Evolutionary conservation across 805 yeast genomes (phyloP).

Genomic region (Starmera quercuum): DNA sequence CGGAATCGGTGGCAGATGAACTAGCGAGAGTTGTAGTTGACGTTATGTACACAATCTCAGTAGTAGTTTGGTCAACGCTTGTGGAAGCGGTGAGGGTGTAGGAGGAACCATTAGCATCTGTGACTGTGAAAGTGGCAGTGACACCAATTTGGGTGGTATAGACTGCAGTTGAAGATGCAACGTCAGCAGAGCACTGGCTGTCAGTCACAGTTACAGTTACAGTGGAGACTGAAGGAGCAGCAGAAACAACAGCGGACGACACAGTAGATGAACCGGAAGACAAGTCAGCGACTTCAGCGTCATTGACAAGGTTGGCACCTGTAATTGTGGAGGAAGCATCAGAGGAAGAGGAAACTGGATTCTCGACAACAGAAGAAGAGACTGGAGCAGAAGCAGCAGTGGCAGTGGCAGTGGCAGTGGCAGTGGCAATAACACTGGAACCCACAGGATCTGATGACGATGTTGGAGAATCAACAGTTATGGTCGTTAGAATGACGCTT

Average conservation of each 20-base stretch:
- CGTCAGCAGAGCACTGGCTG: constrained; percentile 4
- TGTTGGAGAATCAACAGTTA: constrained; percentile 2
- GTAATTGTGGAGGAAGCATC: background rate
- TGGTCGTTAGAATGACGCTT: constrained; percentile 3
- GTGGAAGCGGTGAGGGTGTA: constrained; percentile 17
- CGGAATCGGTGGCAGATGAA: constrained; percentile 3
- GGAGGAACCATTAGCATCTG: constrained; percentile 15
- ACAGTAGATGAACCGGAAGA: background rate
- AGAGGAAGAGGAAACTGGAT: background rate
- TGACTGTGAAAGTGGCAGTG: constrained; percentile 18
- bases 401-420: constrained; percentile 1
- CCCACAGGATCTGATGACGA: constrained; percentile 1
- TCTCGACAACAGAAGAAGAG: background rate
- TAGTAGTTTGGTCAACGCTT: constrained; percentile 18
- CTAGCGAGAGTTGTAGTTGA: background rate
- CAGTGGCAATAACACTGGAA: background rate
- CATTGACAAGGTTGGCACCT: background rate
- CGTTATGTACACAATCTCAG: constrained; percentile 11
- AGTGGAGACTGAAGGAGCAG: constrained; percentile 7
- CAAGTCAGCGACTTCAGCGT: background rate
- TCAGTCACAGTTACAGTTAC: constrained; percentile 17
- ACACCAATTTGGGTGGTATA: constrained; percentile 10
- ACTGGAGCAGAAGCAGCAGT: background rate
- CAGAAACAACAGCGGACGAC: constrained; percentile 1
- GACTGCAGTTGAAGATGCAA: background rate